Percentiles rank a stretch among this genome's conserved stretches.
Conservation (phyloP, 352 stramenopile genomes). For the Globisporangium viniferum region DNA sequence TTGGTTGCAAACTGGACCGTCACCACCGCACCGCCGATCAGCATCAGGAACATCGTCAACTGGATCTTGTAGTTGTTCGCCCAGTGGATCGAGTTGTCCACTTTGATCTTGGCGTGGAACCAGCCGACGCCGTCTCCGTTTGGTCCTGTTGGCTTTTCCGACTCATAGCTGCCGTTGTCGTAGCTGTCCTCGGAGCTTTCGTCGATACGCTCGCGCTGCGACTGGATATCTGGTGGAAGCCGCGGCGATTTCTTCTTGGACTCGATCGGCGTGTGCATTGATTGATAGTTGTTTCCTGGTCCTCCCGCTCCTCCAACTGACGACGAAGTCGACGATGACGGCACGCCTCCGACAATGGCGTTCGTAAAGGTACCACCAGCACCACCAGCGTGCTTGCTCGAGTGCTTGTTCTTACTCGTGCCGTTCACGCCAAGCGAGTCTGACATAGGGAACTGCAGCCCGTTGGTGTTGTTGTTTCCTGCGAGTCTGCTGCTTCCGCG, state of each 20-base stretch:
- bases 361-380: background rate
- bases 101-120: conserved; percentile 87
- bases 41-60: conserved; percentile 68
- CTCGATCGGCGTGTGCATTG: conserved; percentile 56
- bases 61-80: conserved; percentile 90
- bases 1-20: conserved; percentile 69
- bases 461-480: conserved; percentile 3
- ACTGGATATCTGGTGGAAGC: conserved; percentile 13
- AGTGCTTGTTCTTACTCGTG: conserved; percentile 4
- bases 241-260: conserved; percentile 28
- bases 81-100: conserved; percentile 83
- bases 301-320: background rate
- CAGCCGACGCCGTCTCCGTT: conserved; percentile 66
- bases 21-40: conserved; percentile 47
- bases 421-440: conserved; percentile 13
- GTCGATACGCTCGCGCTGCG: conserved; percentile 43
- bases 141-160: conserved; percentile 48
- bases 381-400: background rate
- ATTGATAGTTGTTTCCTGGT: conserved; percentile 32
- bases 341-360: background rate
- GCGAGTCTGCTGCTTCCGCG: background rate
- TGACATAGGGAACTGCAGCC: conserved; percentile 14
- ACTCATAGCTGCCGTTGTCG: conserved; percentile 66
- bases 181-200: conserved; percentile 78
- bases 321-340: background rate